Percentiles rank a stretch among this genome's conserved stretches.
These are phyloP conservation scores for Blastomyces gilchristii DNA, from an alignment of 2,329 filamentous ascomycete species.

Conservation along the genomic window DNA sequence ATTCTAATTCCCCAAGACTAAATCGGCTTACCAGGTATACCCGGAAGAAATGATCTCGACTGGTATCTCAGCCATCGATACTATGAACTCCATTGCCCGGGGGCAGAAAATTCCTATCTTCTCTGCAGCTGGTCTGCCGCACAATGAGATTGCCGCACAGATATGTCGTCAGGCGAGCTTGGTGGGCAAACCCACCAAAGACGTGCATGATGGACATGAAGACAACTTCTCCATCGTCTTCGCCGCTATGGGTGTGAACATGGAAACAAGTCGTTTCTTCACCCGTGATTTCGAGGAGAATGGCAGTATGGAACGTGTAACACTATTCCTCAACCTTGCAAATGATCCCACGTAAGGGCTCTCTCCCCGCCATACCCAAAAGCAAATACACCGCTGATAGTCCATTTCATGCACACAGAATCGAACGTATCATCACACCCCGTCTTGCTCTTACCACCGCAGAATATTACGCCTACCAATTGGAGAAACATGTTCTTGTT, in stretches of 20 bases:
- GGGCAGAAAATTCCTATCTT: conserved; percentile 99
- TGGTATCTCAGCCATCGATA: conserved; percentile 97
- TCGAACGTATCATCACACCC: conserved; percentile 99
- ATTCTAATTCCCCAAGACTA: conserved; percentile 9
- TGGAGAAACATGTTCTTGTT: conserved; percentile 98
- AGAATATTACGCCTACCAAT: conserved; percentile 99
- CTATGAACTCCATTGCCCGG: conserved; percentile 96
- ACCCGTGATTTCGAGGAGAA: conserved; percentile 98
- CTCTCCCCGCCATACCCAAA: not conserved
- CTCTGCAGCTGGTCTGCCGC: conserved; percentile 92
- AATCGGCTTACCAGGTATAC: conserved; percentile 57
- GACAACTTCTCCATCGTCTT: conserved; percentile 99
- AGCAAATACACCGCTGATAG: not conserved
- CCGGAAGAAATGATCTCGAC: conserved; percentile 99
- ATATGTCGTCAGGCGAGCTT: conserved; percentile 95
- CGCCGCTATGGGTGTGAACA: conserved; percentile 99
- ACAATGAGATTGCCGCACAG: conserved; percentile 98
- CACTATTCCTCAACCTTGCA: conserved; percentile 96
- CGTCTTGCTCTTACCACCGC: conserved; percentile 95
- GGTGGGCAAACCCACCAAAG: conserved; percentile 88
- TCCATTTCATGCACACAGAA: conserved; percentile 43
- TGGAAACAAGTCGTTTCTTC: conserved; percentile 98
- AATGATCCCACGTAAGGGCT: conserved; percentile 85
- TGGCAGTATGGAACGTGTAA: conserved; percentile 92
- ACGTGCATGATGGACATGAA: conserved; percentile 88